Base-by-base conservation (phyloP, 2,329 filamentous ascomycete species). In the Calonectria fujianensis region DNA sequence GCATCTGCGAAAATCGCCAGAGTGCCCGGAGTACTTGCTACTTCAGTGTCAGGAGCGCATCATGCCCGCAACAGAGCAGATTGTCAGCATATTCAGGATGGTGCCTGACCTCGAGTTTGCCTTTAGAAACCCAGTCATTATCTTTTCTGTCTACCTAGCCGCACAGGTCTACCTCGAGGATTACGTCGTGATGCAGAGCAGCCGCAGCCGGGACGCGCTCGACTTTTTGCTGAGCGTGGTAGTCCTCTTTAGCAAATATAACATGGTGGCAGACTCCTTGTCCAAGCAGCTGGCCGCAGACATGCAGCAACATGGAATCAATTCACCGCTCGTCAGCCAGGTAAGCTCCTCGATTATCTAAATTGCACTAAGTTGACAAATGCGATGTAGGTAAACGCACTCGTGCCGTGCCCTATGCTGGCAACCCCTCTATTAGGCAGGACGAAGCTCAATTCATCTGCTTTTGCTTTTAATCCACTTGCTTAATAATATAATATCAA, bases 41-140 rank as follows among this genome's bases (percentile, higher is more conserved):
- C 35, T 39, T 18, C 57, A 61, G 24, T 61, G 57, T n/a, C 35
- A 61, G 14, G 20, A n/a, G 24, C 57, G 57, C 35, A 61, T 61
- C 31, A 61, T 61, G 3, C 35, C 57, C 7, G 57, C 57, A 24
- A 24, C 57, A 18, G 57, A 61, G n/a, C 57, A 61, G 57, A 39
- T 61, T 18, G 57, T 61, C n/a, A 27, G 57, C 35, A 41, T 61
- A 29, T 61, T 61, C 16, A n/a, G 57, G 4, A 61, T 61, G 35
- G 57, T 41, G 13, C 14, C 57, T 18, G 57, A 61, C 27, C 27
- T 61, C 3, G 35, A 61, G 24, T 61, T 24, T 14, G 37, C 35
- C n/a, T 61, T 61, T 11, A 41, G 16, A 61, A 61, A 61, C 14
- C 57, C 57, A 6, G 24, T 61, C 10, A 20, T 39, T 13, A 37